Evolutionary conservation across 768 basidiomycete species (phyloP).

Genomic region (Suillus bovinus): DNA sequence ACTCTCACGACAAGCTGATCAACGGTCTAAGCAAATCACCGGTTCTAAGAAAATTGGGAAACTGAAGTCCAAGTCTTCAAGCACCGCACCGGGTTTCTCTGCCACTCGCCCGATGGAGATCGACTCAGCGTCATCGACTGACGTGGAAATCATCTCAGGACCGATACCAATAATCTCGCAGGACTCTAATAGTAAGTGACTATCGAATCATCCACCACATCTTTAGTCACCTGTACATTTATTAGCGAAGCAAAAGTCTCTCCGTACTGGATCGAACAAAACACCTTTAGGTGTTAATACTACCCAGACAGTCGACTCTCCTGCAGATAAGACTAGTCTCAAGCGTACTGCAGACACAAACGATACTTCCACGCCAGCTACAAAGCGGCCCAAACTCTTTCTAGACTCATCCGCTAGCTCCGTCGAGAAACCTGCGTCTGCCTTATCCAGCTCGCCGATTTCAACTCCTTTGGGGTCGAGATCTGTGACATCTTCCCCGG

Average conservation of each 20-base stretch:
- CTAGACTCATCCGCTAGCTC: background rate
- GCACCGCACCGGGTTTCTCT: background rate
- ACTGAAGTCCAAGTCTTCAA: conserved; percentile 3
- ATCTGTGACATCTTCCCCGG: background rate
- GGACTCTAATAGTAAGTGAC: background rate
- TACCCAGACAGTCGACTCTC: background rate
- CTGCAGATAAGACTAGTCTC: background rate
- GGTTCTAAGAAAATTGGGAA: background rate
- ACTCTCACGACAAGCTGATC: background rate
- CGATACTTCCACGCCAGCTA: background rate
- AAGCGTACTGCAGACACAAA: background rate
- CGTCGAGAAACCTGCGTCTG: background rate
- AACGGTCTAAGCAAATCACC: background rate
- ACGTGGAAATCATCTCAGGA: conserved; percentile 5
- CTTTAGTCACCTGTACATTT: background rate
- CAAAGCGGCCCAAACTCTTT: background rate
- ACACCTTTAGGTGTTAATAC: background rate
- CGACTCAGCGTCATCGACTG: conserved; percentile 5
- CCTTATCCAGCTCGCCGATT: background rate
- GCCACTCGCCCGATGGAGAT: background rate
- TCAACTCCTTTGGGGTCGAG: background rate
- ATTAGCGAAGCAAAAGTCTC: background rate
- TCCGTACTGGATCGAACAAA: background rate
- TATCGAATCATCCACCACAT: background rate
- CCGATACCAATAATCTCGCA: background rate